Evolutionary conservation across 2,329 filamentous ascomycete genomes (phyloP).

Genomic region (Diaporthe sp.): DNA sequence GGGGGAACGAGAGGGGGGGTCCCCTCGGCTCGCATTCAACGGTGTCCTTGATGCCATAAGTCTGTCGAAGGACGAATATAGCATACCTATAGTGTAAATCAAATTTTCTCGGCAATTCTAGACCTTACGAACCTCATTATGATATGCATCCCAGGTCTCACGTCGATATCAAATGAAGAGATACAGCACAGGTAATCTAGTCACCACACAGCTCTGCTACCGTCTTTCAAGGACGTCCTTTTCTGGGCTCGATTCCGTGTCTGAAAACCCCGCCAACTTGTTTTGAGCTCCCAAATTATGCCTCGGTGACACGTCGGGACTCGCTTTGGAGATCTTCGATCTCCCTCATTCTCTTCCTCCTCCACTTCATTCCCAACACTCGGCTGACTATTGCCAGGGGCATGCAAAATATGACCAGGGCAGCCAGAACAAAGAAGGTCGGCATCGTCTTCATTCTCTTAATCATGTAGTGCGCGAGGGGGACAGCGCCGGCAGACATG

Average conservation of each 20-base stretch:
- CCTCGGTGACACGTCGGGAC: background rate
- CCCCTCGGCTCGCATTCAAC: too few relatives aligned
- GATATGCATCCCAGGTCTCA: too few relatives aligned
- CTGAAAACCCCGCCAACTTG: too few relatives aligned
- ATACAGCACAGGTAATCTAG: too few relatives aligned
- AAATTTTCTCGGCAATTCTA: too few relatives aligned
- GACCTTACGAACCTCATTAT: too few relatives aligned
- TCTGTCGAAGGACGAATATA: background rate
- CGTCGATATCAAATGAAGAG: too few relatives aligned
- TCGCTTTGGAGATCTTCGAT: background rate
- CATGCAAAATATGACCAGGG: slow-evolving; percentile 4
- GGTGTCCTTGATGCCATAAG: background rate
- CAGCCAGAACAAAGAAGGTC: slow-evolving; percentile 39
- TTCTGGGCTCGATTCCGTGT: too few relatives aligned
- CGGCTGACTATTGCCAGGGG: background rate
- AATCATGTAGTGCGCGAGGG: slow-evolving; percentile 43
- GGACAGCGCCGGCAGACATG: slow-evolving; percentile 48
- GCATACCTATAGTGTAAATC: too few relatives aligned
- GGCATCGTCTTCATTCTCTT: slow-evolving; percentile 13
- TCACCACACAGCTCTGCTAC: too few relatives aligned
- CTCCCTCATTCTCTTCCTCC: background rate
- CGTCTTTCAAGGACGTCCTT: too few relatives aligned
- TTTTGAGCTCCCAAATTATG: background rate
- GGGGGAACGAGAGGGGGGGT: too few relatives aligned
- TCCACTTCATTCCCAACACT: slow-evolving; percentile 1